Percentiles rank a stretch among this genome's conserved stretches.
Evolutionary conservation across 2,329 filamentous ascomycete genomes (phyloP).

Genomic region (Fusarium nygamai): DNA sequence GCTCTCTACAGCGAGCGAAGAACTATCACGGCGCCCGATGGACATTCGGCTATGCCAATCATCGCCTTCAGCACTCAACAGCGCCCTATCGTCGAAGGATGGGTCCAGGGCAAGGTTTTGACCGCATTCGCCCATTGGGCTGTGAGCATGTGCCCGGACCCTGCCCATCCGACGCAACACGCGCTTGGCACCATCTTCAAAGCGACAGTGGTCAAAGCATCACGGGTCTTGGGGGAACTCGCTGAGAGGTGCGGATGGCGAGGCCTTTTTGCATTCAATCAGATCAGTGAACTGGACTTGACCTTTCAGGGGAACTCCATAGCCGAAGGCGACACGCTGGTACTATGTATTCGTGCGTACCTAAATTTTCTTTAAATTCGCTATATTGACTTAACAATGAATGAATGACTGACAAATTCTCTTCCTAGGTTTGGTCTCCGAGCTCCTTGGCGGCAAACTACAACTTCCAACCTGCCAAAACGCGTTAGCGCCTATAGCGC

Average conservation of each 20-base stretch:
- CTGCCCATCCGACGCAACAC: background rate
- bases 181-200: background rate
- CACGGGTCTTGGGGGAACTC: background rate
- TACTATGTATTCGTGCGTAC: slow-evolving; percentile 12
- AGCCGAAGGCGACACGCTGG: slow-evolving; percentile 7
- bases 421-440: background rate
- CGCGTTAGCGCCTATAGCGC: background rate
- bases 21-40: background rate
- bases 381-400: no score
- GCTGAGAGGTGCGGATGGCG: slow-evolving; percentile 2
- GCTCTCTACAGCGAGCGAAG: background rate
- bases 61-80: slow-evolving; percentile 8
- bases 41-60: background rate
- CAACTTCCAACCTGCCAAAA: background rate
- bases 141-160: background rate
- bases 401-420: background rate
- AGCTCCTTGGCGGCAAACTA: background rate
- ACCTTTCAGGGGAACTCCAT: background rate
- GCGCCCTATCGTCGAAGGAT: background rate
- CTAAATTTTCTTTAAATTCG: no score
- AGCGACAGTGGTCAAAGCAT: background rate
- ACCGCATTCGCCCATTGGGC: background rate
- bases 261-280: slow-evolving; percentile 2
- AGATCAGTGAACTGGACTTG: slow-evolving; percentile 8
- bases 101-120: background rate